Conservation (phyloP, 345 rosid genomes). For the Populus alba region DNA sequence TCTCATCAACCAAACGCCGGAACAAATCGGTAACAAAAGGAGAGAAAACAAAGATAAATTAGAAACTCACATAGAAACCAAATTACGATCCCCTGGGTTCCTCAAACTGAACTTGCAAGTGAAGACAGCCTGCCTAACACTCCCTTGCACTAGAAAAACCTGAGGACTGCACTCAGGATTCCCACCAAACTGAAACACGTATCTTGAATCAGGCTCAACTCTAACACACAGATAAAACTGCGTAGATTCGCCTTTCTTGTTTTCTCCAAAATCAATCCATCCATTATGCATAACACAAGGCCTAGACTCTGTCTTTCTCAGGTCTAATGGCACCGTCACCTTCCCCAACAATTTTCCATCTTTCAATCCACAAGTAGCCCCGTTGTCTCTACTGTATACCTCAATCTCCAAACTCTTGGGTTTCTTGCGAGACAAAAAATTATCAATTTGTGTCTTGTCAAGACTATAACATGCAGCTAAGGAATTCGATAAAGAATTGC, state of each 20-base stretch:
- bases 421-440: constrained; percentile 22
- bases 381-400: constrained; percentile 40
- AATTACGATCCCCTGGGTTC: constrained; percentile 52
- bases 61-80: constrained; percentile 53
- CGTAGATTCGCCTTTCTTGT: constrained; percentile 34
- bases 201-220: constrained; percentile 86
- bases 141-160: constrained; percentile 90
- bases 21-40: neutral
- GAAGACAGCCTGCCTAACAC: constrained; percentile 79
- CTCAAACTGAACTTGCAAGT: constrained; percentile 89
- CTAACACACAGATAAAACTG: constrained; percentile 53
- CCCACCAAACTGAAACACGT: constrained; percentile 78
- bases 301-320: constrained; percentile 53
- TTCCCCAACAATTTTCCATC: constrained; percentile 61
- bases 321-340: constrained; percentile 53
- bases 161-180: constrained; percentile 97
- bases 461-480: constrained; percentile 70
- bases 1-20: constrained; percentile 9
- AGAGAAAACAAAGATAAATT: neutral
- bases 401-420: constrained; percentile 37
- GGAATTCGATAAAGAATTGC: constrained; percentile 23
- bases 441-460: constrained; percentile 48
- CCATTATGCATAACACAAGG: constrained; percentile 61
- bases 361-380: constrained; percentile 41
- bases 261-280: constrained; percentile 55